A percentile compares a stretch with the other conserved stretches of the same genome.
Evolutionary conservation across 768 basidiomycete species (phyloP).

Genomic region (Pleurotus tuoliensis): DNA sequence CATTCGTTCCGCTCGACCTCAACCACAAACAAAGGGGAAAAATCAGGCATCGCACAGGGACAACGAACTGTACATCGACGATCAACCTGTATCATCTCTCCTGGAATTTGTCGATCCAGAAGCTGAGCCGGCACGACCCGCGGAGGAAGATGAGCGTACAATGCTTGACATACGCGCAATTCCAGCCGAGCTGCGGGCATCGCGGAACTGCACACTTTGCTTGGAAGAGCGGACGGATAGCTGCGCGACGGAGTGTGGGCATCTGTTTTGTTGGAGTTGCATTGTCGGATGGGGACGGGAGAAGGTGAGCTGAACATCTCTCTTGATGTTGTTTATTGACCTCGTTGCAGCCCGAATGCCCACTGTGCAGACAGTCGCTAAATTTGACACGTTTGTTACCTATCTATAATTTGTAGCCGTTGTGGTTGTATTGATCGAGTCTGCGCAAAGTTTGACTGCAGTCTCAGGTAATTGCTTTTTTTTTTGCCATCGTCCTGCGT

Average conservation of each 20-base stretch:
- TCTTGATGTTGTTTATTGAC: slow-evolving; percentile 6
- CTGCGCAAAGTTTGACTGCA: background rate
- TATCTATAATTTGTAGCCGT: slow-evolving; percentile 73
- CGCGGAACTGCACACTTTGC: slow-evolving; percentile 78
- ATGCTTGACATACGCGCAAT: slow-evolving; percentile 58
- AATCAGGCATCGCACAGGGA: slow-evolving; percentile 18
- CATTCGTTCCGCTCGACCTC: slow-evolving; percentile 27
- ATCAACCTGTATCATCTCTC: slow-evolving; percentile 54
- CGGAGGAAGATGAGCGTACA: slow-evolving; percentile 70
- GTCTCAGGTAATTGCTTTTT: background rate
- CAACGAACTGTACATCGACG: slow-evolving; percentile 50
- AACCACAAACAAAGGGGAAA: slow-evolving; percentile 27
- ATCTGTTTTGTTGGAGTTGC: slow-evolving; percentile 88
- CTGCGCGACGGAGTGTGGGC: slow-evolving; percentile 84
- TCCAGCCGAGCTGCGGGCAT: slow-evolving; percentile 45
- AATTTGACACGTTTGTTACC: slow-evolving; percentile 68
- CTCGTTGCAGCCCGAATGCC: slow-evolving; percentile 68
- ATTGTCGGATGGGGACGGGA: slow-evolving; percentile 88
- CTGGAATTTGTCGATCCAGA: slow-evolving; percentile 50
- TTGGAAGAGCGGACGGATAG: slow-evolving; percentile 81
- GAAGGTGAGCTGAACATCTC: slow-evolving; percentile 46
- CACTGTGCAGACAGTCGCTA: slow-evolving; percentile 77
- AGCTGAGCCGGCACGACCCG: slow-evolving; percentile 46
- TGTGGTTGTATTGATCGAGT: background rate
- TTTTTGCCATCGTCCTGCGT: background rate